Conservation (phyloP, 495 filamentous ascomycete genomes). For the Trichoderma erinaceum region DNA sequence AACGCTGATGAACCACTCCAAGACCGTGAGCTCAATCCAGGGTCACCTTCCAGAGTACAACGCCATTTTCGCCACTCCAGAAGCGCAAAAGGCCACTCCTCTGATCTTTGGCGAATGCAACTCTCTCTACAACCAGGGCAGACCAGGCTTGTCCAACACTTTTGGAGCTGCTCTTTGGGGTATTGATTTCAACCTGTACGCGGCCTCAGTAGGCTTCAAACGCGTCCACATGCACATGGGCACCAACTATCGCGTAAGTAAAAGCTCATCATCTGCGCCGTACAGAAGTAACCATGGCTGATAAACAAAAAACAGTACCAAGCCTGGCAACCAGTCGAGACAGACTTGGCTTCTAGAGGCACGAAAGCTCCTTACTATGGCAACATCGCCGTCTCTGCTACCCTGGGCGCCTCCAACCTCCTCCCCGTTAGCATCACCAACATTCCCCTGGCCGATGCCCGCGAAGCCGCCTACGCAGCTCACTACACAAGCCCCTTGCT, state of each 20-base stretch:
- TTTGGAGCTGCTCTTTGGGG: conserved; percentile 69
- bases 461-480: conserved; percentile 53
- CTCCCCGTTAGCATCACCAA: conserved; percentile 33
- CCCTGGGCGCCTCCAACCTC: conserved; percentile 40
- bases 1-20: conserved; percentile 62
- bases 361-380: conserved; percentile 66
- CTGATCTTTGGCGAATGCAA: conserved; percentile 64
- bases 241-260: conserved; percentile 48
- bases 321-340: conserved; percentile 55
- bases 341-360: conserved; percentile 45
- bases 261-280: too few species aligned
- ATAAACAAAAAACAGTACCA: conserved; percentile 26
- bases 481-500: conserved; percentile 31
- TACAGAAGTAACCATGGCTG: neutral
- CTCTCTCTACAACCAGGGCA: conserved; percentile 58
- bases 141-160: conserved; percentile 56
- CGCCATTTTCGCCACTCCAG: conserved; percentile 28
- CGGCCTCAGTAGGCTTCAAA: conserved; percentile 50
- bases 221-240: conserved; percentile 64
- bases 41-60: conserved; percentile 43
- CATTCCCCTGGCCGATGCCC: conserved; percentile 37
- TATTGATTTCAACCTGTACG: conserved; percentile 58
- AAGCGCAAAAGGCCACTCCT: conserved; percentile 27
- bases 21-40: conserved; percentile 43
- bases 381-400: conserved; percentile 52